Percentiles rank a stretch among this genome's conserved stretches.
These are phyloP conservation scores for Phytophthora idaei DNA, from an alignment of 352 stramenopile genomes.

Conservation along the genomic window DNA sequence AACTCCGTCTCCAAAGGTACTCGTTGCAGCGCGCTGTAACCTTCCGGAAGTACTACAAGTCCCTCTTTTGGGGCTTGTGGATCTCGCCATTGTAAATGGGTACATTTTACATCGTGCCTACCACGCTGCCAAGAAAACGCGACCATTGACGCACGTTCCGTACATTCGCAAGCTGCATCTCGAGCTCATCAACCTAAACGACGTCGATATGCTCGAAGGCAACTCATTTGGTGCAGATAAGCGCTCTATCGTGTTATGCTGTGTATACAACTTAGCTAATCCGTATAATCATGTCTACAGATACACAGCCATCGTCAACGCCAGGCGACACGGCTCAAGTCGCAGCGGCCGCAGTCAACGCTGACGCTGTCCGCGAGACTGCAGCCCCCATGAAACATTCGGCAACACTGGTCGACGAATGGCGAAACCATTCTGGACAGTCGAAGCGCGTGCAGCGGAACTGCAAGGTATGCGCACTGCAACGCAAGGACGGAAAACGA, in stretches of 20 bases:
- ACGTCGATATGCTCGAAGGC: not conserved
- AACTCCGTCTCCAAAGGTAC: constrained; percentile 6
- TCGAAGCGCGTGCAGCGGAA: not conserved
- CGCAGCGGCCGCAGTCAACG: too few species aligned
- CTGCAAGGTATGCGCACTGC: not conserved
- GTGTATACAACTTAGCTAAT: not conserved
- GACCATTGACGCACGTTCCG: constrained; percentile 8
- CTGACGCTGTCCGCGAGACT: too few species aligned
- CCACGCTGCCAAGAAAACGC: not conserved
- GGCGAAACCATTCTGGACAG: too few species aligned
- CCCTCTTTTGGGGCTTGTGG: constrained; percentile 11
- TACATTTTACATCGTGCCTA: constrained; percentile 2
- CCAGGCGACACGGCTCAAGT: too few species aligned
- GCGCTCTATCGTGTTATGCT: not conserved
- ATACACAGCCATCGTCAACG: too few species aligned
- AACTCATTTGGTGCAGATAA: not conserved
- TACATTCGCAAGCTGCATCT: not conserved
- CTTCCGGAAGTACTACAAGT: constrained; percentile 13
- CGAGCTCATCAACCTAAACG: not conserved
- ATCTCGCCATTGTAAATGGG: constrained; percentile 6
- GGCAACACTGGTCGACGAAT: not conserved
- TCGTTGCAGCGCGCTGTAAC: constrained; percentile 10
- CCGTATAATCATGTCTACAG: too few species aligned
- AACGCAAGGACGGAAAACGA: not conserved
- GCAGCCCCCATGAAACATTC: too few species aligned